These are phyloP conservation scores for Hyaloscypha finlandica DNA, from an alignment of 495 filamentous ascomycete genomes.

Conservation along the genomic window DNA sequence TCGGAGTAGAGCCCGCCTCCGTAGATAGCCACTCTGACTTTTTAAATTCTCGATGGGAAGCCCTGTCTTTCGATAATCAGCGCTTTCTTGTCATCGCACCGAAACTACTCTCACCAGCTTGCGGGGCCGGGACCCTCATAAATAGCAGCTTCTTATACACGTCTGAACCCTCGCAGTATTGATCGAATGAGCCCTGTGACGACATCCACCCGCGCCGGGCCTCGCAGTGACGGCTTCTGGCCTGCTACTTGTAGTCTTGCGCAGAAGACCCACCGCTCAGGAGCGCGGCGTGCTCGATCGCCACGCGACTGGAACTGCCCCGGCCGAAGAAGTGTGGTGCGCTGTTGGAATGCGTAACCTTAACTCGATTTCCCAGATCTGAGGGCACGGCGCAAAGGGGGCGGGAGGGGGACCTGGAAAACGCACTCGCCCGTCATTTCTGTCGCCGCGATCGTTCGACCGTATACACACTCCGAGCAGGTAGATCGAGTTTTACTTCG, in stretches of 20 bases:
- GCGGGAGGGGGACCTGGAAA: background rate
- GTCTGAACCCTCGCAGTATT: background rate
- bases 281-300: background rate
- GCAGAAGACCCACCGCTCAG: too few relatives aligned
- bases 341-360: background rate
- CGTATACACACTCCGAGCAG: background rate
- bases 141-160: background rate
- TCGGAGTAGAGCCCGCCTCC: conserved; percentile 18
- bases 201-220: background rate
- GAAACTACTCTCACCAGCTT: background rate
- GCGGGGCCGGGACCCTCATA: background rate
- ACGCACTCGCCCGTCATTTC: background rate
- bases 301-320: background rate
- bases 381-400: background rate
- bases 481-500: background rate
- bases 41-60: conserved; percentile 1
- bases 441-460: background rate
- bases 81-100: background rate
- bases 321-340: background rate
- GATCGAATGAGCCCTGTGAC: background rate
- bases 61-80: conserved; percentile 1
- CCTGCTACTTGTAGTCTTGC: background rate
- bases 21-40: background rate
- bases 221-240: background rate
- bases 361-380: background rate